Evolutionary conservation across 495 filamentous ascomycete species (phyloP).

Genomic region (Annulohypoxylon moriforme): DNA sequence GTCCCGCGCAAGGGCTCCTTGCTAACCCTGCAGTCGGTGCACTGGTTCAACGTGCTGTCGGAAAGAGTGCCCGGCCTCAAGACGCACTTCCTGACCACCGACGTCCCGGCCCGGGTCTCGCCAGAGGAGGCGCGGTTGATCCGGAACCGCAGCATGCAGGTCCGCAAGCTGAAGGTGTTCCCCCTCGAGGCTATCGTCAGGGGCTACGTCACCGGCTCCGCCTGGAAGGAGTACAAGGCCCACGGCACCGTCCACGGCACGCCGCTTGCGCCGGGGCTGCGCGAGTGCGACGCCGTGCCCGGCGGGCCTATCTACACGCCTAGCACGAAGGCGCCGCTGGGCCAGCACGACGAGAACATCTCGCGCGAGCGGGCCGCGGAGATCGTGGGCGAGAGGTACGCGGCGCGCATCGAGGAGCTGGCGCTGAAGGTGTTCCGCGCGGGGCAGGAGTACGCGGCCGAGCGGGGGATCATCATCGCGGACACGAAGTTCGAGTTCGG

Average conservation of each 20-base stretch:
- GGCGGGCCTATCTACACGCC: conserved; percentile 84
- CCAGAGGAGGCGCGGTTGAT: conserved; percentile 62
- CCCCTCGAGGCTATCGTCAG: conserved; percentile 87
- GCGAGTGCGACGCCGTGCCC: conserved; percentile 78
- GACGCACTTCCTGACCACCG: conserved; percentile 80
- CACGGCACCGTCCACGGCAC: conserved; percentile 86
- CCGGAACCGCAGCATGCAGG: conserved; percentile 81
- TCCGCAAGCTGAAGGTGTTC: conserved; percentile 80
- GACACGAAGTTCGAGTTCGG: conserved; percentile 68
- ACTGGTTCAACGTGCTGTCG: conserved; percentile 85
- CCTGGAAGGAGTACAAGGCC: conserved; percentile 81
- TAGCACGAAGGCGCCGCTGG: conserved; percentile 87
- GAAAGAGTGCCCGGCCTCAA: conserved; percentile 72
- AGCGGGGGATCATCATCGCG: conserved; percentile 88
- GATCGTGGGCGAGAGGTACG: conserved; percentile 80
- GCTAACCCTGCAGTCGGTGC: conserved; percentile 82
- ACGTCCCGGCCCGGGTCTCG: conserved; percentile 66
- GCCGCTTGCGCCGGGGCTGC: conserved; percentile 70
- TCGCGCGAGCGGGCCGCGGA: conserved; percentile 69
- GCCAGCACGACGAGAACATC: conserved; percentile 93
- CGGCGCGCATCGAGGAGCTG: conserved; percentile 77
- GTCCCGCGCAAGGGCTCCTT: conserved; percentile 86
- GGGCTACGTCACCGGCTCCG: conserved; percentile 93
- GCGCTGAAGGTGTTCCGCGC: conserved; percentile 78
- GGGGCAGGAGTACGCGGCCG: conserved; percentile 77